Evolutionary conservation across 352 stramenopile genomes (phyloP), one percentile per base, ranked within the genome.

Genomic region (Phytophthora agathidicida): DNA sequence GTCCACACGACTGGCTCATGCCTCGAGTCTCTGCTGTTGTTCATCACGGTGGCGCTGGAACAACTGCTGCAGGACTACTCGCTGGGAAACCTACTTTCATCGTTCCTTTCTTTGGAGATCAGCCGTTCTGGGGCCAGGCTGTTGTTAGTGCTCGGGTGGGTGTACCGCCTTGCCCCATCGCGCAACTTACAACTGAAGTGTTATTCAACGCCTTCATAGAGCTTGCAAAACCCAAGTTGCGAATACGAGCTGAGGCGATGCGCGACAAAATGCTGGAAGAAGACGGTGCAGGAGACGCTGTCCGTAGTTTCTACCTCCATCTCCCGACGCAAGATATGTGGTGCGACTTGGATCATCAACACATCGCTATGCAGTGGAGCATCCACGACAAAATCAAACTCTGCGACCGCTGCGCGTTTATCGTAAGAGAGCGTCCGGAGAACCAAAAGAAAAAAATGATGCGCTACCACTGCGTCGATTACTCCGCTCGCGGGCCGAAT

Each of bases 61-160:
- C 94, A 20, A 96, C 89, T n/a, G 91, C 91, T 3, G 88, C 91
- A 3, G 93, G 91, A 19, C 71, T 98, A 3, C 47, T 94, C 6
- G 86, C 86, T 24, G 91, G 89, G 3, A 92, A 97, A 26, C 93
- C 94, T 2, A 98, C 91, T 4, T 90, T 98, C 58, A 87, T 98
- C 23, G 93, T 93, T 61, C 94, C 94, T 11, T 98, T 98, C 55
- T 98, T 98, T 66, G 91, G 88, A 13, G 94, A 98, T 65, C 94
- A 98, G 60, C 85, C 77, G 24, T 98, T 98, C 68, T 98, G 93
- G 94, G 91, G 89, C 2, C 78, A 91, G n/a, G 90, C 93, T 1
- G 85, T 97, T 0, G 69, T 86, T 16, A 78, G 69, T 1, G 76
- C 84, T 8, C 79, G 87, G 8, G 89, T 96, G 0, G 93, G 93